These are phyloP conservation scores for Acidomyces sp. DNA, from an alignment of 495 filamentous ascomycete species.

Conservation along the genomic window DNA sequence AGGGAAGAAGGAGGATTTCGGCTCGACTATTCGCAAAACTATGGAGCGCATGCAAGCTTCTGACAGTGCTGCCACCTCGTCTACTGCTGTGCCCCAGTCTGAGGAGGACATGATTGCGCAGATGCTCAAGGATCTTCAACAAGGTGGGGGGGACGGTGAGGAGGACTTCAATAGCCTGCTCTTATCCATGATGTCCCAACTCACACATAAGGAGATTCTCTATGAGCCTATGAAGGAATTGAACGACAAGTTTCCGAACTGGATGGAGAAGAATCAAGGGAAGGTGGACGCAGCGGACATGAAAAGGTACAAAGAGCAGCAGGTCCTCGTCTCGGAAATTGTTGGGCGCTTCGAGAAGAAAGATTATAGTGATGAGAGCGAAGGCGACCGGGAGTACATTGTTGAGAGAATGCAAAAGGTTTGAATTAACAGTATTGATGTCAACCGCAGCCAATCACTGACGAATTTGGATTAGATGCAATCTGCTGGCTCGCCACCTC, in stretches of 20 bases:
- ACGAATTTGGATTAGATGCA: slow-evolving; percentile 66
- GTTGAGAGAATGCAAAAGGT: slow-evolving; percentile 97
- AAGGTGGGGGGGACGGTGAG: slow-evolving; percentile 49
- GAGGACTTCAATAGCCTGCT: slow-evolving; percentile 88
- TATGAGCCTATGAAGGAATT: slow-evolving; percentile 99
- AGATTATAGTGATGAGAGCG: slow-evolving; percentile 66
- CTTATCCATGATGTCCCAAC: slow-evolving; percentile 93
- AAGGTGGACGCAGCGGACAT: slow-evolving; percentile 55
- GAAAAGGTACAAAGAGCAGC: slow-evolving; percentile 68
- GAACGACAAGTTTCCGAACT: slow-evolving; percentile 74
- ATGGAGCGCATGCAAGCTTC: slow-evolving; percentile 91
- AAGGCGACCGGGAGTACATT: slow-evolving; percentile 76
- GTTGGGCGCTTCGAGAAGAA: slow-evolving; percentile 72
- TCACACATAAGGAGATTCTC: slow-evolving; percentile 94
- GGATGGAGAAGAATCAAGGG: slow-evolving; percentile 66
- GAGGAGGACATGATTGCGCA: slow-evolving; percentile 68
- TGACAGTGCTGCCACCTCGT: slow-evolving; percentile 60
- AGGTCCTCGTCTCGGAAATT: slow-evolving; percentile 70
- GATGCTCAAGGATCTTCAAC: slow-evolving; percentile 72
- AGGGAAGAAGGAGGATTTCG: slow-evolving; percentile 53
- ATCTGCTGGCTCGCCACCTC: slow-evolving; percentile 77
- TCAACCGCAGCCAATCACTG: no score
- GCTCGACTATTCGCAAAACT: slow-evolving; percentile 76
- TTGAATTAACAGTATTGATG: no score
- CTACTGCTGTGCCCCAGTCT: slow-evolving; percentile 39